Evolutionary conservation across 306 rosid genomes (phyloP), one percentile per base, ranked within the genome.

Genomic region (Cicer cuneatum): DNA sequence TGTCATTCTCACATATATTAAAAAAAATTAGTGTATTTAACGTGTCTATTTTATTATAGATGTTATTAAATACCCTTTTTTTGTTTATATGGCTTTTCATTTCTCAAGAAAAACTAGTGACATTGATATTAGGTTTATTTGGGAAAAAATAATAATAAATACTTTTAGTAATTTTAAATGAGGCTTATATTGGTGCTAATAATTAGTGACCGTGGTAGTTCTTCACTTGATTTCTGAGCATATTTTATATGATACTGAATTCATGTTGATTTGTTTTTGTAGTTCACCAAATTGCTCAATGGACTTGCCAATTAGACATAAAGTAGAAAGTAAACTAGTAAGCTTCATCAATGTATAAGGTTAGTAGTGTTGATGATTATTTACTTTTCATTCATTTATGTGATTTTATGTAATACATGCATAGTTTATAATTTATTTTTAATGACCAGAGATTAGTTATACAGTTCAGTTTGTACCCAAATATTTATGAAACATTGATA

Each of bases 201-300:
- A 29, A 29, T 29, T 29, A 29, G 33, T 29, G 33, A 29, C 33
- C 33, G 4, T 3, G 33, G 33, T 29, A 29, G 33, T 29, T 29
- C 16, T 76, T 72, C 15, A 54, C 66, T 60, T 73, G 11, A 79
- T 78, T 80, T 71, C 5, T 81, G 16, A 72, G 73, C 40, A 48
- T n/a, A 11, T 65, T 72, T 63, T 66, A 19, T 13, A 19, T 19
- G 72, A 66, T 66, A 46, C 11, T 43, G 15, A 58, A 38, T 66
- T 43, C 38, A 71, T 76, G 70, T 72, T 75, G 45, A 59, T 77
- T 51, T 81, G 64, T 4, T 72, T 69, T 53, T 79, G 86, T 65
- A 92, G 95, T 83, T 92, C 88, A 86, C 93, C 86, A 88, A 90
- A 86, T 80, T 86, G 90, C 90, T 94, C 73, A 86, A 87, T 76